Conservation (phyloP, 2,329 filamentous ascomycete species). For the Fusarium luffae region DNA sequence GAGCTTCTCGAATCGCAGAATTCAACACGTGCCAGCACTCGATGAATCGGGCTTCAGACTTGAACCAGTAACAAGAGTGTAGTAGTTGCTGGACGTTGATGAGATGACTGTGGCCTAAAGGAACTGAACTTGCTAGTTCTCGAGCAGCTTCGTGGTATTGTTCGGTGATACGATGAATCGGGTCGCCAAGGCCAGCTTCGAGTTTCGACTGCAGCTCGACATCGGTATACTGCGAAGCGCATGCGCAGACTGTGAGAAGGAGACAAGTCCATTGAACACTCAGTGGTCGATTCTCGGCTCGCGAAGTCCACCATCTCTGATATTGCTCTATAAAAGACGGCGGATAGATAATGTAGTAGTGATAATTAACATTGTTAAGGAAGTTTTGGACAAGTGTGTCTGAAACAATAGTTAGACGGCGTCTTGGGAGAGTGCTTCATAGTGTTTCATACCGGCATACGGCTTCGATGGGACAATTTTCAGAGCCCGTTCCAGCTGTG, state of each 20-base stretch:
- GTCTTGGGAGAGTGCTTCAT: not conserved
- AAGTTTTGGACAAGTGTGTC: slow-evolving; percentile 54
- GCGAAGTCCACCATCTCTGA: slow-evolving; percentile 50
- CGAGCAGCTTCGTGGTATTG: slow-evolving; percentile 50
- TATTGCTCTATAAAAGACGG: slow-evolving; percentile 52
- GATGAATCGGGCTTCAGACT: slow-evolving; percentile 51
- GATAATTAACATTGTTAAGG: slow-evolving; percentile 52
- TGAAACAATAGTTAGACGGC: slow-evolving; percentile 29
- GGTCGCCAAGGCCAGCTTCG: slow-evolving; percentile 47
- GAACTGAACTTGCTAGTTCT: slow-evolving; percentile 49
- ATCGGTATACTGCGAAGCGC: slow-evolving; percentile 50
- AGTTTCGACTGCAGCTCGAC: slow-evolving; percentile 48
- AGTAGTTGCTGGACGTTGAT: slow-evolving; percentile 51
- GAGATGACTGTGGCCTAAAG: slow-evolving; percentile 49
- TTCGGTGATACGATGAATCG: slow-evolving; percentile 46
- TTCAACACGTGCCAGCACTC: slow-evolving; percentile 54
- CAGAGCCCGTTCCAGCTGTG: slow-evolving; percentile 49
- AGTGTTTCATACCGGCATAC: slow-evolving; percentile 49
- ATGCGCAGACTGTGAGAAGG: slow-evolving; percentile 53
- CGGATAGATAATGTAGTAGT: slow-evolving; percentile 55
- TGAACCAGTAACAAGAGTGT: slow-evolving; percentile 54
- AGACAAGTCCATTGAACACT: slow-evolving; percentile 54
- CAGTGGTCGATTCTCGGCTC: slow-evolving; percentile 47
- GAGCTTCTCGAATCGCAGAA: slow-evolving; percentile 51
- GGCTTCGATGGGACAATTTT: slow-evolving; percentile 48